Conservation (phyloP, 1,284 basidiomycete species). For the Marasmius tenuissimus region DNA sequence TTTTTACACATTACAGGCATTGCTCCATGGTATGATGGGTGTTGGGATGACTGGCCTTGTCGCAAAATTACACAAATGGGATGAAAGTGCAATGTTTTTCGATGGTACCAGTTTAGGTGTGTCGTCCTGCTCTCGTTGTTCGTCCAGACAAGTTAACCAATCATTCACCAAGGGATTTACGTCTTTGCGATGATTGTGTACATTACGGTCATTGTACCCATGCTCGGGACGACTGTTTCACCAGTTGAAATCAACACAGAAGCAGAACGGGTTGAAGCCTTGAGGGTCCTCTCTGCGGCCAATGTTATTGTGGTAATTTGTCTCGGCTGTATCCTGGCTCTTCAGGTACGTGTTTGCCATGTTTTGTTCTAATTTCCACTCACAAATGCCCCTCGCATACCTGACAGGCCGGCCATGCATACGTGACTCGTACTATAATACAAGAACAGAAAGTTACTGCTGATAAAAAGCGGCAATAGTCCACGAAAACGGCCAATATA, state of each 20-base stretch:
- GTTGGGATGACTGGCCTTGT: conserved; percentile 74
- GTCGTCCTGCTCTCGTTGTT: conserved; percentile 22
- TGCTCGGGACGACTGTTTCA: conserved; percentile 69
- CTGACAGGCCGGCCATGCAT: conserved; percentile 81
- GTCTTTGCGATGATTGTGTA: conserved; percentile 78
- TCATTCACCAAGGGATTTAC: conserved; percentile 56
- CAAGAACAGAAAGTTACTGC: conserved; percentile 28
- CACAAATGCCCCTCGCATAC: conserved; percentile 15
- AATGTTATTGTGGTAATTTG: conserved; percentile 79
- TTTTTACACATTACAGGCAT: conserved; percentile 49
- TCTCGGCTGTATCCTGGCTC: conserved; percentile 60
- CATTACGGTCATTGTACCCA: conserved; percentile 75
- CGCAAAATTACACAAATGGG: conserved; percentile 81
- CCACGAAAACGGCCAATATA: too few species aligned
- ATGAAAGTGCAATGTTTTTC: conserved; percentile 90
- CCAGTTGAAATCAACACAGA: conserved; percentile 59
- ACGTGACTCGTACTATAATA: conserved; percentile 69
- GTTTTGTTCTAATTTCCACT: not conserved
- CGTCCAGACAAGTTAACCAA: conserved; percentile 3
- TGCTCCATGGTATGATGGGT: conserved; percentile 80
- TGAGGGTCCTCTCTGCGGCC: conserved; percentile 79
- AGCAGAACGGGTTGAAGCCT: conserved; percentile 71
- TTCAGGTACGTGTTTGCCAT: conserved; percentile 55
- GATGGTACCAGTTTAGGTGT: conserved; percentile 83
- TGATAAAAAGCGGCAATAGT: conserved; percentile 42